A percentile compares a stretch with the other conserved stretches of the same genome.
Conservation (phyloP, 2,329 filamentous ascomycete species). For the Clonostachys chloroleuca region DNA sequence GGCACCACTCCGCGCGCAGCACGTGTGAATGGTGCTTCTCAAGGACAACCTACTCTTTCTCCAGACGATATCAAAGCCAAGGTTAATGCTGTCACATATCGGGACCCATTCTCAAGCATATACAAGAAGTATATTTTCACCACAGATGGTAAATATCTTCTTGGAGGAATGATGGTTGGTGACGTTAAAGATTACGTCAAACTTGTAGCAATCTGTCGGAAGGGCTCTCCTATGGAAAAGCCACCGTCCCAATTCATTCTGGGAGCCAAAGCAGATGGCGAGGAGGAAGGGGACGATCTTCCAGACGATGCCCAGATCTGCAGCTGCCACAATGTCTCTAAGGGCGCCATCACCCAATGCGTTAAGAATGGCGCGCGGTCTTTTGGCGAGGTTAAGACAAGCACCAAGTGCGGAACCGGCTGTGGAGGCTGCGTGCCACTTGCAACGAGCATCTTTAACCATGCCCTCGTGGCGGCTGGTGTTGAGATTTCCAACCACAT, state of each 20-base stretch:
- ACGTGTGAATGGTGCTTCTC: slow-evolving; percentile 14
- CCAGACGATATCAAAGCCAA: slow-evolving; percentile 1
- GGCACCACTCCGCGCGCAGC: not conserved
- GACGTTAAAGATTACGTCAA: slow-evolving; percentile 90
- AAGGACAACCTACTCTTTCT: not conserved
- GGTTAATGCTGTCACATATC: slow-evolving; percentile 84
- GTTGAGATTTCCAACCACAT: slow-evolving; percentile 84
- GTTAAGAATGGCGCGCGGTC: slow-evolving; percentile 52
- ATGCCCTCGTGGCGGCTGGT: slow-evolving; percentile 79
- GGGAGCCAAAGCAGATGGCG: slow-evolving; percentile 68
- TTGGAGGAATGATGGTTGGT: slow-evolving; percentile 97
- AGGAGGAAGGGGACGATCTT: slow-evolving; percentile 72
- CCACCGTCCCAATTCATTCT: slow-evolving; percentile 81
- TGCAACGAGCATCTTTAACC: slow-evolving; percentile 86
- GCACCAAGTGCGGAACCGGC: slow-evolving; percentile 87
- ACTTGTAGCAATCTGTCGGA: slow-evolving; percentile 81
- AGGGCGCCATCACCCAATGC: slow-evolving; percentile 68
- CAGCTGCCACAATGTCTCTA: slow-evolving; percentile 88
- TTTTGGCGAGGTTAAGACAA: slow-evolving; percentile 78
- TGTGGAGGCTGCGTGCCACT: slow-evolving; percentile 89
- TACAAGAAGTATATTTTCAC: slow-evolving; percentile 97
- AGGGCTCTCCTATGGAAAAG: slow-evolving; percentile 72
- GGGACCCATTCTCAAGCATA: slow-evolving; percentile 80
- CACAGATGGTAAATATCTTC: slow-evolving; percentile 79
- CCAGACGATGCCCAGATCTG: slow-evolving; percentile 85